phyloP scores from a whole-genome alignment of 257 asterid genomes.

The Linaria vulgaris region DNA sequence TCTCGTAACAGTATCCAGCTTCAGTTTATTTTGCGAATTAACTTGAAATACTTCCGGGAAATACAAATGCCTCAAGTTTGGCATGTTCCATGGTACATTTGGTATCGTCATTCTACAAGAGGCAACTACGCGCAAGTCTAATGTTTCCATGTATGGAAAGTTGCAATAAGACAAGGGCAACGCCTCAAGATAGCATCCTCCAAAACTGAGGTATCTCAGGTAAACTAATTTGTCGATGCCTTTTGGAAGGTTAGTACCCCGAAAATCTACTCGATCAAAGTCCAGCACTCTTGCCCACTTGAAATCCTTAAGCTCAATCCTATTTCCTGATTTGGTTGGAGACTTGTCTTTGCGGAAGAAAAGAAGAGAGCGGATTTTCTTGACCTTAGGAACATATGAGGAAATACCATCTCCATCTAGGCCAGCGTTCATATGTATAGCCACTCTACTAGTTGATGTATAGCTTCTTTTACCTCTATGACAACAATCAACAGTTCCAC shows the following conservation, averaged over 20 bases:
- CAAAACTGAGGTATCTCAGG: conserved; percentile 21
- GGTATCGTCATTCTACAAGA: conserved; percentile 7
- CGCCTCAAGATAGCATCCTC: conserved; percentile 10
- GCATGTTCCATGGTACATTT: not conserved
- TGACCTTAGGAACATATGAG: not conserved
- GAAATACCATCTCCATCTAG: not conserved
- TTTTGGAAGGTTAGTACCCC: not conserved
- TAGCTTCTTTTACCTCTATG: no score
- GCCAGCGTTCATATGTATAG: not conserved
- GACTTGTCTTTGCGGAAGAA: conserved; percentile 3
- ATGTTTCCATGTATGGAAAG: conserved; percentile 1
- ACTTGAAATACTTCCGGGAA: not conserved
- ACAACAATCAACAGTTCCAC: no score
- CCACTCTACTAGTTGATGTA: no score
- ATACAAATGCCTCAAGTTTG: conserved; percentile 2
- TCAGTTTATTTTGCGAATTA: not conserved
- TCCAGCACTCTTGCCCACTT: not conserved
- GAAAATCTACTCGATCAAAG: conserved; percentile 1
- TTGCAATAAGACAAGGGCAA: not conserved
- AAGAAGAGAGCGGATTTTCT: conserved; percentile 15
- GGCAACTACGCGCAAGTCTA: conserved; percentile 2
- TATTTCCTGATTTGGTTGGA: not conserved
- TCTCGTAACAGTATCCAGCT: not conserved
- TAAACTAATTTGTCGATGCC: not conserved
- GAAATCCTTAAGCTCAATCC: not conserved